phyloP scores from a whole-genome alignment of 2,329 filamentous ascomycete species.

The Aspergillus uvarum region DNA sequence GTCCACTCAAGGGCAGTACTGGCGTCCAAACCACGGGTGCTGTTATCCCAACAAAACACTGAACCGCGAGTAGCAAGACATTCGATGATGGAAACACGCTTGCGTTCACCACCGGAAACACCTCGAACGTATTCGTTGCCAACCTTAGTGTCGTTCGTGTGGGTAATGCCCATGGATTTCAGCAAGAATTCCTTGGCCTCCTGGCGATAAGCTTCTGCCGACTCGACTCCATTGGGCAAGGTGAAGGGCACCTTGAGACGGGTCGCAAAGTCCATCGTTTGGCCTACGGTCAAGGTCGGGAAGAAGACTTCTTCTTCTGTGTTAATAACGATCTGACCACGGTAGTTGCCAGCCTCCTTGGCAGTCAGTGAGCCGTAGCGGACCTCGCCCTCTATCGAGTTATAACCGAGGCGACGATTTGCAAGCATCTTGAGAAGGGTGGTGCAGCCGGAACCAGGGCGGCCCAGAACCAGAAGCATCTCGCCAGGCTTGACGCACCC shows the following conservation, averaged over 20 bases:
- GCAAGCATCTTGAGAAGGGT: conserved; percentile 69
- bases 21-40: conserved; percentile 64
- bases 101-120: conserved; percentile 67
- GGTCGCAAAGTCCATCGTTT: conserved; percentile 57
- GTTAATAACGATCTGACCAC: conserved; percentile 59
- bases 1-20: conserved; percentile 63
- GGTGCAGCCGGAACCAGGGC: conserved; percentile 69
- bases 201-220: conserved; percentile 48
- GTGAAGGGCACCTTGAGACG: conserved; percentile 56
- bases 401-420: conserved; percentile 62
- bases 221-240: conserved; percentile 46
- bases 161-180: conserved; percentile 57
- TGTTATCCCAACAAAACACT: conserved; percentile 68
- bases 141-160: conserved; percentile 65
- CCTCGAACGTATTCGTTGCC: conserved; percentile 67
- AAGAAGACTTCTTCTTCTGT: conserved; percentile 55
- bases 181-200: conserved; percentile 57
- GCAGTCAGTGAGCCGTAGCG: conserved; percentile 52
- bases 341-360: conserved; percentile 48
- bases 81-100: conserved; percentile 69
- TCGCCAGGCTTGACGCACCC: conserved; percentile 72
- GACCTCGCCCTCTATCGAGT: conserved; percentile 59
- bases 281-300: conserved; percentile 51
- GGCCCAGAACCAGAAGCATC: conserved; percentile 68
- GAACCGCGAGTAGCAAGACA: conserved; percentile 57